Conservation (phyloP, 371 early-diverging fungal species). For the Rhizomucor miehei region DNA sequence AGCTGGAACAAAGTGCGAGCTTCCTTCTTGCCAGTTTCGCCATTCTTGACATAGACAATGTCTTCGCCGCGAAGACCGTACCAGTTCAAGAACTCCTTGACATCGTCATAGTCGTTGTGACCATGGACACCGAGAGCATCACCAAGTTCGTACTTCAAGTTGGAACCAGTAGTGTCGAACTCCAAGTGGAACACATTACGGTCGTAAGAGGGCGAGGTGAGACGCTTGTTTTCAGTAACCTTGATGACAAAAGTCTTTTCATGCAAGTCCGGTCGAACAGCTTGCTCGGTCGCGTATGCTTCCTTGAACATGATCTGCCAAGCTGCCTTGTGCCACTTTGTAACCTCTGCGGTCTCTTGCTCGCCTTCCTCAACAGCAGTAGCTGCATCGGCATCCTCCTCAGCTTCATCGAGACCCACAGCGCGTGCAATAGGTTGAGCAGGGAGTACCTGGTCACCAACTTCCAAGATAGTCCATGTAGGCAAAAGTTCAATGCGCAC, state of each 20-base stretch:
- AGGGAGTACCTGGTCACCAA: constrained; percentile 34
- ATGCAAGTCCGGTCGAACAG: constrained; percentile 64
- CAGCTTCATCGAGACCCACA: constrained; percentile 28
- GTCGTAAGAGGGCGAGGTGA: constrained; percentile 85
- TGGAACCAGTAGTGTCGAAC: constrained; percentile 79
- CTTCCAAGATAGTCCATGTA: constrained; percentile 53
- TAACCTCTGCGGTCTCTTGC: constrained; percentile 34
- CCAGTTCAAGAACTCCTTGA: constrained; percentile 65
- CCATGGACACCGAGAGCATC: constrained; percentile 94
- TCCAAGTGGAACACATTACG: constrained; percentile 96
- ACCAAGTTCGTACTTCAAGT: constrained; percentile 85
- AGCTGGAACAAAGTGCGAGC: constrained; percentile 76
- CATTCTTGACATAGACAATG: constrained; percentile 55
- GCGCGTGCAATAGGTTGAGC: constrained; percentile 30
- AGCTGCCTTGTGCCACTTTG: constrained; percentile 63
- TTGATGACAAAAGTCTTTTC: constrained; percentile 63
- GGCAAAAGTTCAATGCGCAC: constrained; percentile 43
- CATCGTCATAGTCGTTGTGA: constrained; percentile 77
- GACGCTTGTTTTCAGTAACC: constrained; percentile 73
- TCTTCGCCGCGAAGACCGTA: constrained; percentile 72
- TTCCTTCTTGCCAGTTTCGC: constrained; percentile 48
- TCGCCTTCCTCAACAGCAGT: constrained; percentile 38
- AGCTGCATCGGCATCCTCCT: constrained; percentile 31
- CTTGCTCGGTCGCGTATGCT: constrained; percentile 56
- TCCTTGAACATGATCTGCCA: constrained; percentile 80